Conservation (phyloP, 2,329 filamentous ascomycete species). For the Thelonectria rubi region DNA sequence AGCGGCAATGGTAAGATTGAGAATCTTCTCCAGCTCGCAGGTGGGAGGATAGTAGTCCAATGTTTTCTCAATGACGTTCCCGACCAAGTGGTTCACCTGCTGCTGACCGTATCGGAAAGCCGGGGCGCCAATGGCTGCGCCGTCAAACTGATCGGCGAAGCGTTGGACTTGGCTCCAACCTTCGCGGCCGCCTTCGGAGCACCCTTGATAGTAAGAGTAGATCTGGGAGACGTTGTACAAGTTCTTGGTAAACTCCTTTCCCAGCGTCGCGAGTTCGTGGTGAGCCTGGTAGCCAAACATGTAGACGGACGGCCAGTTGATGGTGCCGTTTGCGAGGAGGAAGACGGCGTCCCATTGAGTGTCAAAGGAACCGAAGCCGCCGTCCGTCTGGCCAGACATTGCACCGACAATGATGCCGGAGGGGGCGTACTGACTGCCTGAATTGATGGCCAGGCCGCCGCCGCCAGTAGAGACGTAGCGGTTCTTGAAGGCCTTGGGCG, state of each 20-base stretch:
- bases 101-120: slow-evolving; percentile 57
- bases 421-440: slow-evolving; percentile 44
- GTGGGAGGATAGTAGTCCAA: slow-evolving; percentile 51
- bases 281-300: slow-evolving; percentile 52
- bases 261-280: slow-evolving; percentile 50
- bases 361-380: slow-evolving; percentile 59
- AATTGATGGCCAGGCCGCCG: slow-evolving; percentile 54
- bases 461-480: slow-evolving; percentile 34
- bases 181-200: slow-evolving; percentile 62
- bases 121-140: slow-evolving; percentile 57
- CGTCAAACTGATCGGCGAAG: slow-evolving; percentile 58
- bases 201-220: slow-evolving; percentile 63
- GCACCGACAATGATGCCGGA: slow-evolving; percentile 57
- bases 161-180: slow-evolving; percentile 61
- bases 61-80: slow-evolving; percentile 50
- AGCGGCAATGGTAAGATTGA: slow-evolving; percentile 19
- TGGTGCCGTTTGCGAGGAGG: slow-evolving; percentile 51
- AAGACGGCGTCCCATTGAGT: slow-evolving; percentile 49
- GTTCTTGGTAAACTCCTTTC: slow-evolving; percentile 53
- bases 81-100: slow-evolving; percentile 54
- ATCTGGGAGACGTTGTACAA: slow-evolving; percentile 51
- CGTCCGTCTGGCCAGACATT: slow-evolving; percentile 58
- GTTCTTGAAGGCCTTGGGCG: slow-evolving; percentile 10
- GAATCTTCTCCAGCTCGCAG: slow-evolving; percentile 19
- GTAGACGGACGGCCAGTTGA: slow-evolving; percentile 48